phyloP scores from a whole-genome alignment of 805 yeast species.

The Kodamaea fukazawae region DNA sequence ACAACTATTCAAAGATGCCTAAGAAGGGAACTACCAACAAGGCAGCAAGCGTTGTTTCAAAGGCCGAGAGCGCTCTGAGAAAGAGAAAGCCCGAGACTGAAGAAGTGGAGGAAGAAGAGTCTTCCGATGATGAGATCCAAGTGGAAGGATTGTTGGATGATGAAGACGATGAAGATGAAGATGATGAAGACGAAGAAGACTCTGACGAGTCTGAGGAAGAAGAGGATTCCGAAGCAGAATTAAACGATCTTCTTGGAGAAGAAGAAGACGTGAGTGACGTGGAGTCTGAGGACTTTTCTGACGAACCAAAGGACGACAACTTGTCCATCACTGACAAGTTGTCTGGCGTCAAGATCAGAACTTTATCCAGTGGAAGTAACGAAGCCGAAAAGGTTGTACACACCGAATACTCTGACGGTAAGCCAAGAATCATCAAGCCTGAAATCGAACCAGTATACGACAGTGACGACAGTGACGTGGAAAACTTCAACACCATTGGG shows the following conservation, averaged over 20 bases:
- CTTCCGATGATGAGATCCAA: slow-evolving; percentile 28
- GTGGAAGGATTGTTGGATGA: slow-evolving; percentile 9
- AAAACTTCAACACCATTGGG: slow-evolving; percentile 81
- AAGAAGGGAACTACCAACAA: slow-evolving; percentile 7
- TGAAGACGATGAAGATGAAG: slow-evolving; percentile 12
- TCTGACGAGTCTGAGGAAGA: slow-evolving; percentile 24
- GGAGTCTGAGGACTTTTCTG: slow-evolving; percentile 47
- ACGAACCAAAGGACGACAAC: slow-evolving; percentile 51
- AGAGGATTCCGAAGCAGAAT: slow-evolving; percentile 58
- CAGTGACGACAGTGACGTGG: slow-evolving; percentile 88
- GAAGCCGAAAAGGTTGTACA: slow-evolving; percentile 23
- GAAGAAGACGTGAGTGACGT: slow-evolving; percentile 46
- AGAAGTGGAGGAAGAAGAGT: slow-evolving; percentile 42
- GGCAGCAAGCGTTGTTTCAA: neutral
- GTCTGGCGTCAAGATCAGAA: slow-evolving; percentile 52
- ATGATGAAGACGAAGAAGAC: slow-evolving; percentile 15
- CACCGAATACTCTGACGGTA: slow-evolving; percentile 72
- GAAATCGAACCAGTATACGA: slow-evolving; percentile 95
- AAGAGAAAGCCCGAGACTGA: slow-evolving; percentile 15
- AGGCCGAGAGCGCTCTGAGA: slow-evolving; percentile 10
- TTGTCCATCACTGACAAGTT: slow-evolving; percentile 53
- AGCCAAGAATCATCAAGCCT: slow-evolving; percentile 72
- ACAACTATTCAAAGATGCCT: slow-evolving; percentile 12
- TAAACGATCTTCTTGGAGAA: slow-evolving; percentile 57
- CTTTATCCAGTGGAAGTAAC: slow-evolving; percentile 43